A percentile compares a stretch with the other conserved stretches of the same genome.
Evolutionary conservation across 306 rosid genomes (phyloP).

Genomic region (Oemleria cerasiformis): DNA sequence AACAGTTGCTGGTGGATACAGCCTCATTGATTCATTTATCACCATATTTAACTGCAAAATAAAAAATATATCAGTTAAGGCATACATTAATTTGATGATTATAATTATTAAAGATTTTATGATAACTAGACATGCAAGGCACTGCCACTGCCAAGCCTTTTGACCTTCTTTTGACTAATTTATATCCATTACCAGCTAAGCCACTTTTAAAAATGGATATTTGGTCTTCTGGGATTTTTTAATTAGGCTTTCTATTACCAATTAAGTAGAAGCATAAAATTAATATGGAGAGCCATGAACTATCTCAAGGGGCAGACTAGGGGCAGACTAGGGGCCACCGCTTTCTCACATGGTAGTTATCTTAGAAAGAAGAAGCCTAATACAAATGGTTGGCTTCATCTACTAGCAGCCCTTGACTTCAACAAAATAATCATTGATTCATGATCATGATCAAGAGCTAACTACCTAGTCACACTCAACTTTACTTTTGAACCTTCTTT

Average conservation of each 20-base stretch:
- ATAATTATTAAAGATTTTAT: neutral
- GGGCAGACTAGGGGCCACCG: constrained; percentile 29
- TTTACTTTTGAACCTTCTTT: neutral
- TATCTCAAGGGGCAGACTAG: neutral
- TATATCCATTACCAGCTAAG: constrained; percentile 18
- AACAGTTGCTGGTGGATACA: constrained; percentile 90
- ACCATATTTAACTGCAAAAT: constrained; percentile 78
- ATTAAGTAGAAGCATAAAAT: neutral
- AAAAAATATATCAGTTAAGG: no score
- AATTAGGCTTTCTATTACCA: neutral
- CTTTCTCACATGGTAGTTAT: constrained; percentile 7
- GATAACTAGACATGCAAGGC: constrained; percentile 15
- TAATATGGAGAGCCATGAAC: constrained; percentile 35
- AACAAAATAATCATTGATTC: neutral
- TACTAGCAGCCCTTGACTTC: no score
- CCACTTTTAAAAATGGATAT: neutral
- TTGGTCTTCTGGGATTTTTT: constrained; percentile 7
- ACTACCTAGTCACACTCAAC: neutral
- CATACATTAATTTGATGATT: no score
- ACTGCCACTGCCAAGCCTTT: neutral
- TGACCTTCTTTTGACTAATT: constrained; percentile 10
- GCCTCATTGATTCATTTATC: constrained; percentile 85
- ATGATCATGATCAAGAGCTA: neutral
- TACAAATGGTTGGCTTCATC: neutral
- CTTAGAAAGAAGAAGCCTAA: neutral